Evolutionary conservation across 208 protist genomes (phyloP).

Genomic region (Wallacemonas sp.): DNA sequence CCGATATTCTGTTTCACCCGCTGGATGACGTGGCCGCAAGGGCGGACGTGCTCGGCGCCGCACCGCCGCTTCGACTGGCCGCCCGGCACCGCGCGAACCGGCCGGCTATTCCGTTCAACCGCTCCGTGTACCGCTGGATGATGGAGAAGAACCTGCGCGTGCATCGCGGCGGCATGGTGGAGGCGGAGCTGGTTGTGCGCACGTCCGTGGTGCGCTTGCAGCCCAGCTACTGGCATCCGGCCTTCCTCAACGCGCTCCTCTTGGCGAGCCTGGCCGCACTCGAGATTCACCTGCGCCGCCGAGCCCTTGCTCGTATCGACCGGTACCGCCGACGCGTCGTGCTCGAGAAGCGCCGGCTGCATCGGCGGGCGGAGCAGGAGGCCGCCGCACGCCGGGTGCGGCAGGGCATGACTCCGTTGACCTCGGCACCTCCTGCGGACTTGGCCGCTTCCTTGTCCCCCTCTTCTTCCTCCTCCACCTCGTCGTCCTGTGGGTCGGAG

Average conservation of each 20-base stretch:
- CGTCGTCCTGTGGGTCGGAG: not conserved
- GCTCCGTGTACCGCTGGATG: constrained; percentile 40
- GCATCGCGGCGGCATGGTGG: constrained; percentile 44
- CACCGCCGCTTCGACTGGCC: not conserved
- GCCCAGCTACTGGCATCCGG: constrained; percentile 15
- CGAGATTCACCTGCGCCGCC: constrained; percentile 33
- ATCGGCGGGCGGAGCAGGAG: not conserved
- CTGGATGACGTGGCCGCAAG: not conserved
- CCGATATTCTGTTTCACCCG: not conserved
- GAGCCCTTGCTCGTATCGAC: constrained; percentile 38
- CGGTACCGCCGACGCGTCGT: constrained; percentile 16
- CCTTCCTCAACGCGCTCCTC: constrained; percentile 23
- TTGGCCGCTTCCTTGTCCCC: not conserved
- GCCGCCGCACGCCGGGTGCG: not conserved
- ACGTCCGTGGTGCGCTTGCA: constrained; percentile 24
- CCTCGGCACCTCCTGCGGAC: not conserved
- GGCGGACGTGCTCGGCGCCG: too few species aligned
- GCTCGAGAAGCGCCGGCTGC: constrained; percentile 11
- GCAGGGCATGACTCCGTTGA: not conserved
- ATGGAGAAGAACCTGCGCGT: constrained; percentile 43
- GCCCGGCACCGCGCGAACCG: not conserved
- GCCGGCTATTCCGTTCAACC: constrained; percentile 11
- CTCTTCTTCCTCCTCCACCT: not conserved
- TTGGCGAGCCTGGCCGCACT: constrained; percentile 30
- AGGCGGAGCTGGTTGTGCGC: constrained; percentile 39